Evolutionary conservation across 139 green algal genomes (phyloP), one percentile per base, ranked within the genome.

Genomic region (Volvox reticuliferus): DNA sequence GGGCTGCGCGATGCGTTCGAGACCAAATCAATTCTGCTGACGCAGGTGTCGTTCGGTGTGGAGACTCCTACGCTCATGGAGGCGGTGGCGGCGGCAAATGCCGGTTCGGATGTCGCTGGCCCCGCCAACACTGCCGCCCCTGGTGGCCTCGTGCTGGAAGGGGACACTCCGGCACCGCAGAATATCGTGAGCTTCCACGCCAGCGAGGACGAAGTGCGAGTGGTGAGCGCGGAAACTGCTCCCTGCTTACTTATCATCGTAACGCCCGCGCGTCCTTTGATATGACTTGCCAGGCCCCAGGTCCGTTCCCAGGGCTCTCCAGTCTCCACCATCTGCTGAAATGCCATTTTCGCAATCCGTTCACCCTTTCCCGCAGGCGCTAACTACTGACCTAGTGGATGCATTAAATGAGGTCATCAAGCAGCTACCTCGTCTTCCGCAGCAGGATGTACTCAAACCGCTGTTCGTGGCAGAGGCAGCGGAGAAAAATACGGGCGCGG

Each of bases 321-420:
- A 55, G 44, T 5, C 44, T 9, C 44, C 44, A 55, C 44, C 44
- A 55, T 14, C 44, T 55, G 44, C 44, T 55, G 44, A n/a, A n/a
- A 55, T 55, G 44, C 44, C 44, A 5, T 14, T 55, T 55, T 9
- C 9, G 44, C 44, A 55, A 55, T 14, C 44, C 44, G 9, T 9
- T 5, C 44, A 55, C 24, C 65, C 65, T 73, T 24, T 12, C 65
- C 65, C 37, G 0, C 91, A 95, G 93, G 89, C 88, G 26, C 92
- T 95, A 20, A 86, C 87, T 0, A 87, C 55, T 17, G 78, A 94
- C 61, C 36, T 95, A 78, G 91, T 95, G 65, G 93, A 95, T 44
- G 85, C 79, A 19, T 88, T 94, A 30, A 90, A 92, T 50, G 62
- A 91, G 65, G 33, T 88, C 21, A 79, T 94, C 67, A 91, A 91